A percentile compares a stretch with the other conserved stretches of the same genome.
phyloP scores from a whole-genome alignment of 176 grass and related monocot species.

The Rhynchospora pubera region DNA sequence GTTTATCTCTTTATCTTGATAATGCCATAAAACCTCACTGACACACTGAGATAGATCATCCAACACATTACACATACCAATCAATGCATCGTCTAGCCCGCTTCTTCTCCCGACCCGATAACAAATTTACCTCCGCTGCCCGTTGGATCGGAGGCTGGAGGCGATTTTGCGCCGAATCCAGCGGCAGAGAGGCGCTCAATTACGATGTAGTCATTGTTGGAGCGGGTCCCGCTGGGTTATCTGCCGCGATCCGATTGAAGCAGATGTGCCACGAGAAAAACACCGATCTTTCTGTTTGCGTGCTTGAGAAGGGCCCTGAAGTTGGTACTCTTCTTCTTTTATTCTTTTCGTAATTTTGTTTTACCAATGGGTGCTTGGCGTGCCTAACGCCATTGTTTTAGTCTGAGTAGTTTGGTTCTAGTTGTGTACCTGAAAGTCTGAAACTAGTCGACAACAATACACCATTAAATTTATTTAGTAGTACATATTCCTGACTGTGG shows the following conservation, averaged over 20 bases:
- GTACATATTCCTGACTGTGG: background rate
- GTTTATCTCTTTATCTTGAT: background rate
- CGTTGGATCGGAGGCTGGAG: constrained; percentile 11
- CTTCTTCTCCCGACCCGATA: background rate
- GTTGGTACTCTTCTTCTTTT: constrained; percentile 34
- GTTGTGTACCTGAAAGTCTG: background rate
- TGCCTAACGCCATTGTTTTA: background rate
- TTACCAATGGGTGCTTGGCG: background rate
- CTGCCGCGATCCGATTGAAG: constrained; percentile 81
- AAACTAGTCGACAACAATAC: background rate
- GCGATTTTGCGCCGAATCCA: constrained; percentile 29
- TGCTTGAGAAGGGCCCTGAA: constrained; percentile 89
- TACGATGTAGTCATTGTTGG: constrained; percentile 89
- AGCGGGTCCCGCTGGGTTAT: constrained; percentile 68
- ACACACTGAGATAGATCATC: background rate
- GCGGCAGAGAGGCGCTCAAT: constrained; percentile 52
- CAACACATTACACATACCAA: too few relatives aligned
- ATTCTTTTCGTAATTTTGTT: background rate
- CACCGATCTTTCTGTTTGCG: constrained; percentile 74
- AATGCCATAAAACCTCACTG: background rate
- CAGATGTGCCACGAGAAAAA: constrained; percentile 70
- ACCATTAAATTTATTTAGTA: background rate
- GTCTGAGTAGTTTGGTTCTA: background rate
- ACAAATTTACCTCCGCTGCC: background rate
- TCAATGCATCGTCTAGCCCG: background rate